phyloP scores from a whole-genome alignment of 495 filamentous ascomycete genomes.

The Podospora australis region DNA sequence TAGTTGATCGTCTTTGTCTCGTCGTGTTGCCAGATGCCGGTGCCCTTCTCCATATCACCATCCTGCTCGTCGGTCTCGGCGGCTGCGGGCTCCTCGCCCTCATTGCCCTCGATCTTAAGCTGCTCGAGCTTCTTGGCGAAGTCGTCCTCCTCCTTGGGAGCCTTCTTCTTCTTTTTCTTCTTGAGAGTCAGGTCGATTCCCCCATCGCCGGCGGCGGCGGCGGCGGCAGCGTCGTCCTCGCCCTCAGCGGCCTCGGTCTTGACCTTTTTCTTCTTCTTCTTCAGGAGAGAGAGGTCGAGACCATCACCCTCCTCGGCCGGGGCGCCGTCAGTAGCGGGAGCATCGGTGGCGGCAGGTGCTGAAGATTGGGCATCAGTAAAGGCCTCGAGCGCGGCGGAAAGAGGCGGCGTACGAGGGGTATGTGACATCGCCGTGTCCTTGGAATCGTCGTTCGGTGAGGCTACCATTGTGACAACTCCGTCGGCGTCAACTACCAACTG shows the following conservation, averaged over 20 bases:
- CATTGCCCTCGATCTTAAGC: conserved; percentile 74
- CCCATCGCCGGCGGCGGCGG: conserved; percentile 20
- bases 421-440: conserved; percentile 69
- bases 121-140: conserved; percentile 56
- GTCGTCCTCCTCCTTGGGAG: conserved; percentile 55
- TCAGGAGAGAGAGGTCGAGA: conserved; percentile 40
- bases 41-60: conserved; percentile 83
- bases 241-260: conserved; percentile 63
- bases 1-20: conserved; percentile 71
- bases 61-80: conserved; percentile 38
- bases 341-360: conserved; percentile 56
- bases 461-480: conserved; percentile 64
- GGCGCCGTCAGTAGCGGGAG: conserved; percentile 50
- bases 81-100: conserved; percentile 42
- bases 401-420: conserved; percentile 54
- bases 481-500: conserved; percentile 77
- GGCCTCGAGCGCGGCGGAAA: conserved; percentile 42
- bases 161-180: conserved; percentile 96
- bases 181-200: conserved; percentile 64
- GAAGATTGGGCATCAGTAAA: conserved; percentile 41
- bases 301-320: conserved; percentile 29
- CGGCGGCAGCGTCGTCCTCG: conserved; percentile 42
- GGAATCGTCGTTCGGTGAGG: conserved; percentile 54
- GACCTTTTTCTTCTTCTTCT: conserved; percentile 80
- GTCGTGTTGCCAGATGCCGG: conserved; percentile 88